Evolutionary conservation across 495 filamentous ascomycete genomes (phyloP).

Genomic region (Neurospora hispaniola): DNA sequence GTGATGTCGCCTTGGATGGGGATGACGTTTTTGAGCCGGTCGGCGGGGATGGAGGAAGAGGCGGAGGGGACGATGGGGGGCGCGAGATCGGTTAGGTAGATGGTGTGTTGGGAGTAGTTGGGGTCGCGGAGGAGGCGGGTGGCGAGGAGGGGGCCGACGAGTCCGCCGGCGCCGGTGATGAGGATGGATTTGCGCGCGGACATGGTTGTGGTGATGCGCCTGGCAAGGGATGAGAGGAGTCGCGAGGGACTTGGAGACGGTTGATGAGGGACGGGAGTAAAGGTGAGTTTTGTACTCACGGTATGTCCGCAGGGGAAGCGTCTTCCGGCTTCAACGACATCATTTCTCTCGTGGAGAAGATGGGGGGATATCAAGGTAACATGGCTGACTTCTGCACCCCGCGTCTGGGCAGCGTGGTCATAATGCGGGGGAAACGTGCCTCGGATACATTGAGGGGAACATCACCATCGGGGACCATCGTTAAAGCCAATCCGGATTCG

Average conservation of each 20-base stretch:
- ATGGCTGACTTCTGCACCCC: not conserved
- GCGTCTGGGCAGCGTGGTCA: not conserved
- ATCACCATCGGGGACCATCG: not conserved
- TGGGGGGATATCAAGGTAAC: not conserved
- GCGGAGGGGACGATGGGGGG: slow-evolving; percentile 43
- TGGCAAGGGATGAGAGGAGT: not conserved
- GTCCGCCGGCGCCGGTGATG: slow-evolving; percentile 63
- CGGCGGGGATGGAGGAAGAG: slow-evolving; percentile 31
- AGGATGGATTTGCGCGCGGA: slow-evolving; percentile 31
- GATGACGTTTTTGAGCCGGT: slow-evolving; percentile 13
- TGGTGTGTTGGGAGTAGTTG: slow-evolving; percentile 31
- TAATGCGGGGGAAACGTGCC: not conserved
- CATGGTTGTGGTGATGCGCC: slow-evolving; percentile 12
- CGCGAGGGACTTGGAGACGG: not conserved
- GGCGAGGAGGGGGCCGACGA: slow-evolving; percentile 59
- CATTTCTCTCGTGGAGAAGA: not conserved
- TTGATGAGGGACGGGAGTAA: not conserved
- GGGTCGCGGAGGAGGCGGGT: slow-evolving; percentile 46
- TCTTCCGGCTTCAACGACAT: not conserved
- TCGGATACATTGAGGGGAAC: not conserved
- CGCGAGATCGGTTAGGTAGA: slow-evolving; percentile 56
- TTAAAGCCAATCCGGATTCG: too few relatives aligned
- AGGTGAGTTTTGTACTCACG: not conserved
- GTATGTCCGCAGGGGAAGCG: too few relatives aligned
- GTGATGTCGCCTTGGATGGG: slow-evolving; percentile 54